These are phyloP conservation scores for Coniochaeta hoffmannii DNA, from an alignment of 2,329 filamentous ascomycete genomes.

Conservation along the genomic window DNA sequence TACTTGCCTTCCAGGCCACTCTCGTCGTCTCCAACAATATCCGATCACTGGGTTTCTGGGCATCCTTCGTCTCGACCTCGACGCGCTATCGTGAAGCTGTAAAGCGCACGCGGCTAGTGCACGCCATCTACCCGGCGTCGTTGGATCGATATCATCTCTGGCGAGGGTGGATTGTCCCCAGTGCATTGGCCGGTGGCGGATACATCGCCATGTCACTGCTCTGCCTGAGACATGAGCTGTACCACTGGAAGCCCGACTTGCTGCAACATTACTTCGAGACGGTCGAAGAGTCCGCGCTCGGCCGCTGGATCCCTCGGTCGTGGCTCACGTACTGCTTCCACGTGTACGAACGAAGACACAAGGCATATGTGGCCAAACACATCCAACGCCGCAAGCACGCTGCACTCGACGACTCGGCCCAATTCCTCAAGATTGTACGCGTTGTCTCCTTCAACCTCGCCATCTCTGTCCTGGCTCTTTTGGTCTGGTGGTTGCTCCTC, in stretches of 20 bases:
- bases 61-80: not conserved
- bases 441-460: not conserved
- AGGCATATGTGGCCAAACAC: not conserved
- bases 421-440: not conserved
- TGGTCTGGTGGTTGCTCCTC: not conserved
- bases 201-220: slow-evolving; percentile 1
- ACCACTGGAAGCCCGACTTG: slow-evolving; percentile 2
- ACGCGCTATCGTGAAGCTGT: not conserved
- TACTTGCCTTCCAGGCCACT: not conserved
- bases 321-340: not conserved
- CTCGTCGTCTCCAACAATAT: slow-evolving; percentile 1
- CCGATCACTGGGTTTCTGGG: not conserved
- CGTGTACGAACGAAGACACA: not conserved
- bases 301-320: not conserved
- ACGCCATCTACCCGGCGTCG: not conserved
- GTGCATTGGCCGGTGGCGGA: not conserved
- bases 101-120: not conserved
- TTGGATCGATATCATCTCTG: slow-evolving; percentile 2
- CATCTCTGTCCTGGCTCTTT: not conserved
- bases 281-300: not conserved
- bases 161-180: slow-evolving; percentile 1
- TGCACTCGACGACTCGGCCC: not conserved
- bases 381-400: not conserved
- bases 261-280: slow-evolving; percentile 1
- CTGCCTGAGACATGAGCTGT: slow-evolving; percentile 4